Percentiles rank a stretch among this genome's conserved stretches.
These are phyloP conservation scores for Huntiella omanensis DNA, from an alignment of 2,329 filamentous ascomycete genomes.

Conservation along the genomic window DNA sequence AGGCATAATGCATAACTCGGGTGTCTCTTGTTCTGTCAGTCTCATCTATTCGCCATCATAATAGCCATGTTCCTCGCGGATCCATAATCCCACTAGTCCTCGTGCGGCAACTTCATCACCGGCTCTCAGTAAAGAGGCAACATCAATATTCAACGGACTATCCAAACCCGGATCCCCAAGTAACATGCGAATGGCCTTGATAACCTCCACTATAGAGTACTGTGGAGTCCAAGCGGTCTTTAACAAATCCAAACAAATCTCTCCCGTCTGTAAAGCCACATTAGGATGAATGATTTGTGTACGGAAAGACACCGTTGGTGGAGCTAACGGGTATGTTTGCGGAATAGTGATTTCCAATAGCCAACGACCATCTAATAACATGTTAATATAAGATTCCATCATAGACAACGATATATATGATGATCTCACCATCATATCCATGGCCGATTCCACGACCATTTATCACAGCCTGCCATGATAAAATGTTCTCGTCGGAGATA, in stretches of 20 bases:
- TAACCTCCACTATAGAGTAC: conserved; percentile 58
- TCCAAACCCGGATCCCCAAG: conserved; percentile 49
- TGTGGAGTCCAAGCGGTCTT: conserved; percentile 65
- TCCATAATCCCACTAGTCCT: conserved; percentile 55
- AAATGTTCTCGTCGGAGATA: conserved; percentile 32
- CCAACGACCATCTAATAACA: conserved; percentile 50
- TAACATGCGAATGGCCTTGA: conserved; percentile 55
- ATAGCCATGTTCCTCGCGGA: conserved; percentile 17
- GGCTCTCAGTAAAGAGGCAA: conserved; percentile 48
- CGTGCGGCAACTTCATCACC: conserved; percentile 52
- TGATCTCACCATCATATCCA: conserved; percentile 35
- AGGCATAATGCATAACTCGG: no score
- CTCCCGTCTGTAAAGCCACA: conserved; percentile 49
- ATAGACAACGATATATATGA: neutral
- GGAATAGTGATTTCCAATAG: conserved; percentile 62
- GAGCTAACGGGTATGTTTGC: conserved; percentile 54
- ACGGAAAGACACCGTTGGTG: conserved; percentile 63
- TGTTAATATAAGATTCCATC: neutral
- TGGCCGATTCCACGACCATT: conserved; percentile 35
- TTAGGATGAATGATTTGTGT: conserved; percentile 80
- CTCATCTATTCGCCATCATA: conserved; percentile 8
- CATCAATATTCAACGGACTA: conserved; percentile 61
- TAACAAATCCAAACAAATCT: conserved; percentile 86
- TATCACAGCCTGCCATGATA: conserved; percentile 40
- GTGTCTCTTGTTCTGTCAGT: neutral